Conservation (phyloP, 2,329 filamentous ascomycete genomes). For the Alternaria triticina region DNA sequence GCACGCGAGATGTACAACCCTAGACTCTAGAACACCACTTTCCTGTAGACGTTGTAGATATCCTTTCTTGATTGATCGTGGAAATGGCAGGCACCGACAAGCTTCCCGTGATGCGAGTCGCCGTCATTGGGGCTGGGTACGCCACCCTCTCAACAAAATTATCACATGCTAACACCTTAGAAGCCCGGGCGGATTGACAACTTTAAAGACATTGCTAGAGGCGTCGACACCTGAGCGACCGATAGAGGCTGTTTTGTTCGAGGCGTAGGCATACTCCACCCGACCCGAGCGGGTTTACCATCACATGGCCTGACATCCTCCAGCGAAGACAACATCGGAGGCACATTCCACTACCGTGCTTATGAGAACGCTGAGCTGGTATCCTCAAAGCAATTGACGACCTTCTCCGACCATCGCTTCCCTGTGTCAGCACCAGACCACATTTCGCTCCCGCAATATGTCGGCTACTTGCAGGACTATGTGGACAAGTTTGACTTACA, state of each 20-base stretch:
- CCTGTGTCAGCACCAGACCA: constrained; percentile 48
- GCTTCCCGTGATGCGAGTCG: constrained; percentile 32
- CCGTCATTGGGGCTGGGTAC: constrained; percentile 39
- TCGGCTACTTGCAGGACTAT: constrained; percentile 38
- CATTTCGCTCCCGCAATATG: constrained; percentile 41
- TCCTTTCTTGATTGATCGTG: background rate
- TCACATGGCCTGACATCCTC: constrained; percentile 11
- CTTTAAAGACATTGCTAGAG: constrained; percentile 39
- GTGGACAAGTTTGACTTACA: constrained; percentile 33
- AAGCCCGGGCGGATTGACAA: constrained; percentile 37
- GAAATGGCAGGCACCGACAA: constrained; percentile 18
- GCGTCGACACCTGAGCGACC: constrained; percentile 39
- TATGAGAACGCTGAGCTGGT: constrained; percentile 61
- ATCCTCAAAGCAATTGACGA: constrained; percentile 58
- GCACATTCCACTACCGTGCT: constrained; percentile 56
- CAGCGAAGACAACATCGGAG: constrained; percentile 52
- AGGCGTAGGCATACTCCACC: constrained; percentile 34
- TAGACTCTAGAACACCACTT: background rate
- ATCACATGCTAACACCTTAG: background rate
- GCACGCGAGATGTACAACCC: background rate
- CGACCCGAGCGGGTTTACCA: background rate
- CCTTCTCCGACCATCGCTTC: constrained; percentile 59
- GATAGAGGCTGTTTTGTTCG: constrained; percentile 55
- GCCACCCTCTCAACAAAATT: background rate
- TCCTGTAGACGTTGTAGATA: background rate